Evolutionary conservation across 2,329 filamentous ascomycete genomes (phyloP).

Genomic region (Colletotrichum karsti): DNA sequence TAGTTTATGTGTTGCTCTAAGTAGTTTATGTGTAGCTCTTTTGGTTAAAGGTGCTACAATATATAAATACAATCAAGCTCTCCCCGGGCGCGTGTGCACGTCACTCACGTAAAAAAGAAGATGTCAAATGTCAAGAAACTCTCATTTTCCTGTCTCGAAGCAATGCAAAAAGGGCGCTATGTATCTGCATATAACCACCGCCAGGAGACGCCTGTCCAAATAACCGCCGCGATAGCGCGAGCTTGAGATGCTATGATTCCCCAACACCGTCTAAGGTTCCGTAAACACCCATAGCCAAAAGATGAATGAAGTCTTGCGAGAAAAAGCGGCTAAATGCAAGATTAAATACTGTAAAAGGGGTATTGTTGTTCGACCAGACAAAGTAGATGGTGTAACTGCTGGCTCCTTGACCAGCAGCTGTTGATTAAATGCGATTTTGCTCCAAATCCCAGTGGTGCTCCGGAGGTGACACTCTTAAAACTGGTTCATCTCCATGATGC

Average conservation of each 20-base stretch:
- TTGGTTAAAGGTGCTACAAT: too few relatives aligned
- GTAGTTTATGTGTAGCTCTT: too few relatives aligned
- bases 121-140: not conserved
- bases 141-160: constrained; percentile 19
- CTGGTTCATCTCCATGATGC: constrained; percentile 40
- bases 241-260: constrained; percentile 21
- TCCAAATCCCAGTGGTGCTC: not conserved
- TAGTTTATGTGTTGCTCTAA: too few relatives aligned
- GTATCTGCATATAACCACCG: constrained; percentile 24
- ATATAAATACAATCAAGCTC: too few relatives aligned
- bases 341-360: constrained; percentile 30
- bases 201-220: constrained; percentile 23
- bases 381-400: constrained; percentile 21
- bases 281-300: constrained; percentile 10
- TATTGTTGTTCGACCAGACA: constrained; percentile 28
- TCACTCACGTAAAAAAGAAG: too few relatives aligned
- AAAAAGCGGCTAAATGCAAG: constrained; percentile 22
- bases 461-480: constrained; percentile 25
- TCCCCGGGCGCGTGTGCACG: too few relatives aligned
- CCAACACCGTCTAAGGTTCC: constrained; percentile 26
- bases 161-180: constrained; percentile 27
- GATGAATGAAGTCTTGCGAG: constrained; percentile 8
- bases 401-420: not conserved
- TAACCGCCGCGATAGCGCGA: constrained; percentile 13
- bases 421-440: not conserved